Conservation (phyloP, 371 early-diverging fungal species). For the Rhizopus delemar region DNA sequence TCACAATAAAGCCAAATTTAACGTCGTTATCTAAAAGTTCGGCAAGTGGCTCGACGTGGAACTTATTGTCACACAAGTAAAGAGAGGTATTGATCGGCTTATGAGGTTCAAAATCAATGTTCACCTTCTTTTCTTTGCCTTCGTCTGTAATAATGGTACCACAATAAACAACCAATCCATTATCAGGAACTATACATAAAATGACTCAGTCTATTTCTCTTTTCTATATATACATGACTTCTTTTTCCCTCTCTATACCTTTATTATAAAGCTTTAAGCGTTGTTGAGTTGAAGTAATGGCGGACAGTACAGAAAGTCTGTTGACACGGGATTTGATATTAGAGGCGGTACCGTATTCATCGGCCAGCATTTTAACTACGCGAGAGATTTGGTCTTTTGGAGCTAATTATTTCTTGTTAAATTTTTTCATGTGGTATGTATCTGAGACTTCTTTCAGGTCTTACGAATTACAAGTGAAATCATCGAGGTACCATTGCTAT, state of each 20-base stretch:
- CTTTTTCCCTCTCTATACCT: slow-evolving; percentile 37
- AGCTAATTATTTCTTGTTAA: slow-evolving; percentile 34
- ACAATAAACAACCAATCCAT: slow-evolving; percentile 94
- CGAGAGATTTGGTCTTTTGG: slow-evolving; percentile 96
- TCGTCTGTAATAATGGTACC: slow-evolving; percentile 98
- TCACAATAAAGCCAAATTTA: slow-evolving; percentile 95
- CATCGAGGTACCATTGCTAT: slow-evolving; percentile 99
- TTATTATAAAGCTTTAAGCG: slow-evolving; percentile 94
- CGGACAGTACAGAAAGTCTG: slow-evolving; percentile 95
- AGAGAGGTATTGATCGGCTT: slow-evolving; percentile 99
- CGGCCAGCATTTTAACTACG: slow-evolving; percentile 94
- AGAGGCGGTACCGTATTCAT: slow-evolving; percentile 99
- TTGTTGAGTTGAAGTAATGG: slow-evolving; percentile 99
- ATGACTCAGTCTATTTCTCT: background rate
- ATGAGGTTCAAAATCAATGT: slow-evolving; percentile 99
- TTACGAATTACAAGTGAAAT: slow-evolving; percentile 95
- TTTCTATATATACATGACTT: background rate
- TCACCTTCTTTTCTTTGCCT: slow-evolving; percentile 99
- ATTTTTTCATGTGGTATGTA: background rate
- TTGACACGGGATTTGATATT: slow-evolving; percentile 99
- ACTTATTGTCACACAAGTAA: slow-evolving; percentile 99
- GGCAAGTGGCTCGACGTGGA: slow-evolving; percentile 96
- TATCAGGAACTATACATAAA: slow-evolving; percentile 74
- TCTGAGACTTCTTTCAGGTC: slow-evolving; percentile 13
- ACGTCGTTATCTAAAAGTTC: slow-evolving; percentile 95